These are phyloP conservation scores for Penicillium dipodomyicola DNA, from an alignment of 495 filamentous ascomycete genomes.

Conservation along the genomic window DNA sequence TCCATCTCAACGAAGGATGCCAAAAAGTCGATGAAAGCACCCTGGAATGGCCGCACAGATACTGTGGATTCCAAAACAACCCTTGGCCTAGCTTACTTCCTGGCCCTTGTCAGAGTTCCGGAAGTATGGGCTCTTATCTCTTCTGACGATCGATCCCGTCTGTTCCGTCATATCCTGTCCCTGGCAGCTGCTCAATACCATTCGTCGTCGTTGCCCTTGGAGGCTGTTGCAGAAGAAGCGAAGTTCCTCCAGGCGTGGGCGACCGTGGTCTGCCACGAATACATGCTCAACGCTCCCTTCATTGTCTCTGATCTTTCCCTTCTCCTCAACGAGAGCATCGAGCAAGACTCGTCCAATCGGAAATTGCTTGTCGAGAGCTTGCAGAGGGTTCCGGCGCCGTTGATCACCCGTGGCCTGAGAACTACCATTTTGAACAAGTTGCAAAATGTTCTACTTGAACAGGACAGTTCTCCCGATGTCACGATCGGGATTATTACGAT, in stretches of 20 bases:
- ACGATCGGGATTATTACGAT: conserved; percentile 39
- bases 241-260: conserved; percentile 44
- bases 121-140: conserved; percentile 33
- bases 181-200: conserved; percentile 38
- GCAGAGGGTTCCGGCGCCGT: conserved; percentile 37
- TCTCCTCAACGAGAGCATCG: conserved; percentile 36
- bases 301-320: conserved; percentile 36
- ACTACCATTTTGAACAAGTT: conserved; percentile 39
- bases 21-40: conserved; percentile 29
- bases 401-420: conserved; percentile 41
- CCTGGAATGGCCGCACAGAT: conserved; percentile 43
- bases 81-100: conserved; percentile 38
- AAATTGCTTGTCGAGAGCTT: conserved; percentile 42
- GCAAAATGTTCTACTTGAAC: conserved; percentile 32
- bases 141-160: conserved; percentile 28
- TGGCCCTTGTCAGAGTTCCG: conserved; percentile 35
- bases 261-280: conserved; percentile 46
- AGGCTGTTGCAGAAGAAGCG: conserved; percentile 29
- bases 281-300: conserved; percentile 38
- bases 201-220: conserved; percentile 28
- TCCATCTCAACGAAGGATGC: conserved; percentile 32
- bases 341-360: conserved; percentile 32
- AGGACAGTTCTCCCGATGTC: conserved; percentile 30
- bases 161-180: conserved; percentile 38
- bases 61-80: conserved; percentile 30